Base-by-base conservation (phyloP, 2,329 filamentous ascomycete genomes). In the Exophiala viscosa region DNA sequence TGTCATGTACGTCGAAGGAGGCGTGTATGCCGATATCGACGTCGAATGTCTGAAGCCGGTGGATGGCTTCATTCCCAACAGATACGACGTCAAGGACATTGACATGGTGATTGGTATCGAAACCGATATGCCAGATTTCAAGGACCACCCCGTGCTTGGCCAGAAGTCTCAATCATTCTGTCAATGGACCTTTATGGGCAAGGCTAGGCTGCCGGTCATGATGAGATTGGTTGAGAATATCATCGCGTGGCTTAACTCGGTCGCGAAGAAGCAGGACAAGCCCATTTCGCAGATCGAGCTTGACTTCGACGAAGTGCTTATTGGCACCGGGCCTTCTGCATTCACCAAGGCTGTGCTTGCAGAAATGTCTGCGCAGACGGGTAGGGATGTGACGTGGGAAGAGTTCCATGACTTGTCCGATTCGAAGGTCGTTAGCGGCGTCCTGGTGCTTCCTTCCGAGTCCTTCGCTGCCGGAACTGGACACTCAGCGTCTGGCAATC, bases 401-500 rank as follows among this genome's bases (percentile, higher is more conserved):
- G 63, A 68, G 4, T 88, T 88, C 65, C 84, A 87, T 65, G 77
- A 82, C 59, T 69, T 88, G 41, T 73, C 75, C 36, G 84, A 87
- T 66, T 85, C 83, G 1, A 85, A 81, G 59, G 69, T 87, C 0
- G 76, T 87, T 1, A 78, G 79, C 3, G 77, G 82, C 1, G 77
- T 87, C 1, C 73, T 88, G 0, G 83, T 88, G 0, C 75, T 87
- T 9, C 83, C 83, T 2, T 83, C 87, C 3, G 84, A 88, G 67
- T 84, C 84, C 0, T 88, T 88, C 59, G 85, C 85, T n/a, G 85
- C 84, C 1, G 84, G 84, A 11, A 84, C 87, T 65, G 85, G 85
- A 9, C 85, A 88, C 66, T 87, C 85, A 0, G 80, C 87, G 63
- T 86, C 83, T 0, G 85, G 84, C 11, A 87, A 84, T 62, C 85